Evolutionary conservation across 352 stramenopile genomes (phyloP), one percentile per base, ranked within the genome.

Genomic region (Phytophthora palmivora): DNA sequence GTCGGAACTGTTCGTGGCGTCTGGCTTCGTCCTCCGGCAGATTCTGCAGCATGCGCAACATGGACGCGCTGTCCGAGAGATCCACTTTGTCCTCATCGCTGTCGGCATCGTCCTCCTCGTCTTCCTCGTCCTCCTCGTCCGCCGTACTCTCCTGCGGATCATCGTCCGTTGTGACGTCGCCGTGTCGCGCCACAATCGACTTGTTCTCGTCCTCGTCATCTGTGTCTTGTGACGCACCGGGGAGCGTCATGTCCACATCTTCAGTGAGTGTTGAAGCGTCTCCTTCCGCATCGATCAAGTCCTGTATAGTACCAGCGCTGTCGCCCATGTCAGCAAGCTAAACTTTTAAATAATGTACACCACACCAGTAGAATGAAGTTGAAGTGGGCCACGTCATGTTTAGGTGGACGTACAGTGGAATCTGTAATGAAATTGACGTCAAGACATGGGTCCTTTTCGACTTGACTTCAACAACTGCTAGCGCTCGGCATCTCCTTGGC

Each of bases 1-100:
- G 84, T 0, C 87, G 84, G 54, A 91, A 95, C 48, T 92, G 83
- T 59, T 95, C 84, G 68, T 95, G 84, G 22, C 84, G 84, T 46
- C 70, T 65, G 16, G 79, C 78, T 38, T 94, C 83, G 32, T 72
- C 59, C 38, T 92, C 84, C 4, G 84, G 69, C 8, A 95, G 71
- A 59, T 54, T 76, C 26, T 81, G 81, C 51, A 94, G 60, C 78
- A 95, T 84, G 12, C 81, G 82, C 49, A 95, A 46, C 84, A 94
- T 95, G 28, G 78, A 86, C 38, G 70, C 61, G 44, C 75, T 77
- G 50, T 90, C 79, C 42, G 82, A 87, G 10, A 84, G 42, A 22
- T 84, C 72, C 42, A 85, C 63, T 18, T 74, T 70, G 21, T 79
- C 74, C 32, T 83, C 73, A 5, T 76, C 72, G 28, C 78, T 74